Percentiles rank a stretch among this genome's conserved stretches.
phyloP scores from a whole-genome alignment of 2,329 filamentous ascomycete genomes.

The Byssoonygena ceratinophila region DNA sequence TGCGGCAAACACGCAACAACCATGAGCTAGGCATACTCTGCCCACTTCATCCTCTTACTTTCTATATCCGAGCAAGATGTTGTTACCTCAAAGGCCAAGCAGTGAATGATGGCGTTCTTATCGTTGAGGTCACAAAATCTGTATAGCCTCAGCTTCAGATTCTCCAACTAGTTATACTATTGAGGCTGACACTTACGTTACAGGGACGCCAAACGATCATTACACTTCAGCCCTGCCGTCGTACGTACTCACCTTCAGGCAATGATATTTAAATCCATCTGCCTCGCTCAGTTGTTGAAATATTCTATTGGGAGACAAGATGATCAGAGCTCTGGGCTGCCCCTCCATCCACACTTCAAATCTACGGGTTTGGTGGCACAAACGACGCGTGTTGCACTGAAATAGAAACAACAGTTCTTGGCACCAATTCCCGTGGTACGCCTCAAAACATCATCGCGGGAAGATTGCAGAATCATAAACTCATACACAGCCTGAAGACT shows the following conservation, averaged over 20 bases:
- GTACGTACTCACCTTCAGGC: background rate
- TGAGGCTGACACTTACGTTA: background rate
- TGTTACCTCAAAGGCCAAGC: background rate
- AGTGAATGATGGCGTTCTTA: background rate
- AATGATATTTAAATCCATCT: conserved; percentile 3
- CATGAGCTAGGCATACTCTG: background rate
- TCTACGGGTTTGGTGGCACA: background rate
- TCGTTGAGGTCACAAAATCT: too few relatives aligned
- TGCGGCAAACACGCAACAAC: too few relatives aligned
- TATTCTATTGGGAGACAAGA: too few relatives aligned
- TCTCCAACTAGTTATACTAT: too few relatives aligned
- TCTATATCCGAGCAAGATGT: background rate
- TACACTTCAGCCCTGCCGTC: background rate
- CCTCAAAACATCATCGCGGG: background rate
- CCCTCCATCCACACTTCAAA: background rate
- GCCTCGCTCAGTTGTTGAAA: background rate
- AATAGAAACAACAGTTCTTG: conserved; percentile 3
- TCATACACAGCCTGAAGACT: too few relatives aligned
- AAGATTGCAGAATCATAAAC: too few relatives aligned
- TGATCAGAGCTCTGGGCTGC: too few relatives aligned
- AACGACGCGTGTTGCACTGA: conserved; percentile 1
- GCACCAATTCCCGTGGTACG: background rate
- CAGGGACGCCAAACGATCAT: background rate
- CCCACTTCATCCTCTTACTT: too few relatives aligned
- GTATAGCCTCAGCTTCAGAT: too few relatives aligned